These are phyloP conservation scores for Didymella arachidicola DNA, from an alignment of 2,329 filamentous ascomycete species.

Conservation along the genomic window DNA sequence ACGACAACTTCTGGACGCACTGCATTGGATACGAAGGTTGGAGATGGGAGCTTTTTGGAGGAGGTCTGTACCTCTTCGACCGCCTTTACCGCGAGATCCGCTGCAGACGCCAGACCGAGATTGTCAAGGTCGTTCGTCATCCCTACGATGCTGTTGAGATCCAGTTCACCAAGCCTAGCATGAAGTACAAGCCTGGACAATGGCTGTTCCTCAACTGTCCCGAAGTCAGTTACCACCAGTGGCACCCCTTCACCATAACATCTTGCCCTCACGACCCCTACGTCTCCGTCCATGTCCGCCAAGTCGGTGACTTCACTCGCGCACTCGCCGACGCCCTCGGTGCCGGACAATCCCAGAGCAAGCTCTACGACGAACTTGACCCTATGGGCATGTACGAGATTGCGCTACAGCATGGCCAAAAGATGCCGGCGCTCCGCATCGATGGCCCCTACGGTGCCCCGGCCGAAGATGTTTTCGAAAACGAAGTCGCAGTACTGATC, in stretches of 20 bases:
- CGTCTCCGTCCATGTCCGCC: conserved; percentile 90
- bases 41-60: conserved; percentile 93
- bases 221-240: conserved; percentile 85
- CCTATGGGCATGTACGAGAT: conserved; percentile 98
- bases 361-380: conserved; percentile 89
- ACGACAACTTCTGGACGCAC: conserved; percentile 83
- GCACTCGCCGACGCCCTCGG: conserved; percentile 96
- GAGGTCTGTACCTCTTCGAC: conserved; percentile 84
- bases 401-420: conserved; percentile 88
- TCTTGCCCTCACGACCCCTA: conserved; percentile 97
- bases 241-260: conserved; percentile 99
- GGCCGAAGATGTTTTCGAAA: conserved; percentile 95
- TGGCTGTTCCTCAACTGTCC: conserved; percentile 98
- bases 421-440: conserved; percentile 88
- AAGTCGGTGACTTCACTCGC: conserved; percentile 95
- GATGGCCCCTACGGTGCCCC: conserved; percentile 97
- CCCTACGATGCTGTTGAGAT: conserved; percentile 98
- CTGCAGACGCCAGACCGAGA: conserved; percentile 81
- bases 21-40: conserved; percentile 96
- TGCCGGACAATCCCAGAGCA: conserved; percentile 83
- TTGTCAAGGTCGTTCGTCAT: conserved; percentile 92
- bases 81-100: conserved; percentile 91
- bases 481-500: conserved; percentile 85
- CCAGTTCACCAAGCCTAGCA: conserved; percentile 93
- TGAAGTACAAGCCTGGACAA: conserved; percentile 98